Percentiles rank a stretch among this genome's conserved stretches.
Conservation (phyloP, 371 early-diverging fungal species). For the Rhizopus microsporus region DNA sequence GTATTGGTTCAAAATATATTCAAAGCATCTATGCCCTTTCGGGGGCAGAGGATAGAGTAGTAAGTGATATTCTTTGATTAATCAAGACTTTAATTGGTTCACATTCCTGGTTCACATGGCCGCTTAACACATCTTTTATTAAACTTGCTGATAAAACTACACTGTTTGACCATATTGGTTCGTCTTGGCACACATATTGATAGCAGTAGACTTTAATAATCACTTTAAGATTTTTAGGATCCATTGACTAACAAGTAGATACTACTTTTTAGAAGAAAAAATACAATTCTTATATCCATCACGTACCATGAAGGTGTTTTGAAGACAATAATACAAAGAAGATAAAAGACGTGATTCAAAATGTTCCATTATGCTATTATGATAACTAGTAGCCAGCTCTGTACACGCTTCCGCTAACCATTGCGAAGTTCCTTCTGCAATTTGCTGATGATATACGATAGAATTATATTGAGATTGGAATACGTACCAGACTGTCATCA, state of each 20-base stretch:
- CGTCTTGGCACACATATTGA: constrained; percentile 4
- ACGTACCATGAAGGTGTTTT: constrained; percentile 1
- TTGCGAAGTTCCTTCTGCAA: too few relatives aligned
- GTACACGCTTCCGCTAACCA: too few relatives aligned
- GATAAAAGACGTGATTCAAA: not conserved
- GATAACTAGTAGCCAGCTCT: too few relatives aligned
- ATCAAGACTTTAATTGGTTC: too few relatives aligned
- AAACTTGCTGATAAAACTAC: too few relatives aligned
- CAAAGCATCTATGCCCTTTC: not conserved
- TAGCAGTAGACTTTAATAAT: constrained; percentile 3
- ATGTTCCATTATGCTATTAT: too few relatives aligned
- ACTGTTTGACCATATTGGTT: too few relatives aligned
- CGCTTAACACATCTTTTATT: not conserved
- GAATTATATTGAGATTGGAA: too few relatives aligned
- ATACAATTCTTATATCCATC: not conserved
- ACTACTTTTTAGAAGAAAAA: too few relatives aligned
- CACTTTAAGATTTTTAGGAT: not conserved
- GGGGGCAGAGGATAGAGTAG: not conserved
- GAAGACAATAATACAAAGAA: not conserved
- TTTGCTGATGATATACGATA: too few relatives aligned
- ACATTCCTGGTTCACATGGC: not conserved
- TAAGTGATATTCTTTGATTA: not conserved
- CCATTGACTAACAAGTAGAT: not conserved
- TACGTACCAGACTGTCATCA: too few relatives aligned
- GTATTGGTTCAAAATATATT: constrained; percentile 27